Evolutionary conservation across 768 basidiomycete species (phyloP).

Genomic region (Russula griseocarnosa): DNA sequence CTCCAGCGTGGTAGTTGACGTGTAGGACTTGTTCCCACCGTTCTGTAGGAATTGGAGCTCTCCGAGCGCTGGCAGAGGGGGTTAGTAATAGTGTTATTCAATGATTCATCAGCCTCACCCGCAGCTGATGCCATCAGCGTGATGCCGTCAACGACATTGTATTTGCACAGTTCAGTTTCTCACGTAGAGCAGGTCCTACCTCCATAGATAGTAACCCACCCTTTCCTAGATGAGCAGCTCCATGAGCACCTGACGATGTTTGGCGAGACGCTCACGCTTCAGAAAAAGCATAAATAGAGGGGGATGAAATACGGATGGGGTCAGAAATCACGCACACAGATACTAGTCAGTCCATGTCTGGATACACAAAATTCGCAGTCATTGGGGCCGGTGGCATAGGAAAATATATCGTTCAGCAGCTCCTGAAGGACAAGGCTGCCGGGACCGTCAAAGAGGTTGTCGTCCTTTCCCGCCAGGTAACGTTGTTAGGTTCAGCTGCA

Average conservation of each 20-base stretch:
- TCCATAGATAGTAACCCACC: no score
- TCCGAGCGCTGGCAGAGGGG: not conserved
- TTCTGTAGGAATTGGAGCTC: not conserved
- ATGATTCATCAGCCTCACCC: no score
- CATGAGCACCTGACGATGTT: no score
- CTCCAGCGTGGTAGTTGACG: not conserved
- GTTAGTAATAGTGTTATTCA: no score
- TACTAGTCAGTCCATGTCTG: slow-evolving; percentile 18
- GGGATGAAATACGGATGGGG: not conserved
- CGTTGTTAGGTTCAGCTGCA: not conserved
- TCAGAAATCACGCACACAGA: not conserved
- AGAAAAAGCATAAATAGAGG: not conserved
- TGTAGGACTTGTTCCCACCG: not conserved
- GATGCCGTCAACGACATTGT: no score
- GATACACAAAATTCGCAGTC: slow-evolving; percentile 26
- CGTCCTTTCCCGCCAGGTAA: slow-evolving; percentile 26
- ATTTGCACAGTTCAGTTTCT: no score
- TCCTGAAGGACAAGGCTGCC: slow-evolving; percentile 17
- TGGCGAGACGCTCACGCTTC: not conserved
- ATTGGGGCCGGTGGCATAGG: slow-evolving; percentile 26
- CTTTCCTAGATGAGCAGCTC: no score
- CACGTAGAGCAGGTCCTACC: no score
- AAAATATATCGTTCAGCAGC: slow-evolving; percentile 19
- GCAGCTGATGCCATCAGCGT: no score
- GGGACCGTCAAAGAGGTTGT: slow-evolving; percentile 20